These are phyloP conservation scores for Arthrobotrys megalospora DNA, from an alignment of 2,329 filamentous ascomycete species.

Conservation along the genomic window DNA sequence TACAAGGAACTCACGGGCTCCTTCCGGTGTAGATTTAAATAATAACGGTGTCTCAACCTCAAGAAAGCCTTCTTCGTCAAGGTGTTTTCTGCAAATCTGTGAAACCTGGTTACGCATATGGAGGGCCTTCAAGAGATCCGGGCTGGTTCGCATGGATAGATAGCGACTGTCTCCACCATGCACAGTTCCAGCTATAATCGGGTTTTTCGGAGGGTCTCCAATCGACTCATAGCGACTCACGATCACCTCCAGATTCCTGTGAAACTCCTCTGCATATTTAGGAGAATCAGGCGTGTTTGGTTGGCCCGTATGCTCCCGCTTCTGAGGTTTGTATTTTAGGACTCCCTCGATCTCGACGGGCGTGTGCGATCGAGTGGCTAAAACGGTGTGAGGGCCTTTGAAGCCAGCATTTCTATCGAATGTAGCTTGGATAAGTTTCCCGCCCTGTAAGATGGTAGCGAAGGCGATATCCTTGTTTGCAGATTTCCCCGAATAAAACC, in stretches of 20 bases:
- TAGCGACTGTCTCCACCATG: constrained; percentile 84
- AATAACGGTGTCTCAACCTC: constrained; percentile 93
- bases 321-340: constrained; percentile 17
- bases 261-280: constrained; percentile 1
- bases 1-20: constrained; percentile 93
- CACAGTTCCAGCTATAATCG: constrained; percentile 69
- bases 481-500: constrained; percentile 43
- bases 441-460: constrained; percentile 35
- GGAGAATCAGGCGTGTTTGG: background rate
- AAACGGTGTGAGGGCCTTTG: constrained; percentile 1
- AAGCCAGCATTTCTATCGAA: constrained; percentile 5
- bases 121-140: constrained; percentile 77
- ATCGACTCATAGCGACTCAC: constrained; percentile 5
- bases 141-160: constrained; percentile 84
- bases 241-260: constrained; percentile 20
- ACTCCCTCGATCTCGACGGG: constrained; percentile 53
- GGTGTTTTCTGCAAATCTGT: constrained; percentile 71
- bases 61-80: constrained; percentile 75
- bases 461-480: constrained; percentile 59
- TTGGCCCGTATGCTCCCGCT: background rate
- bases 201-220: constrained; percentile 70
- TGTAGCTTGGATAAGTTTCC: constrained; percentile 28
- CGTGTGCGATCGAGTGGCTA: constrained; percentile 37
- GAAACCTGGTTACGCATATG: constrained; percentile 77
- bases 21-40: constrained; percentile 98